Percentiles rank a stretch among this genome's conserved stretches.
phyloP scores from a whole-genome alignment of 257 asterid genomes.

The Euphrasia confusa region DNA sequence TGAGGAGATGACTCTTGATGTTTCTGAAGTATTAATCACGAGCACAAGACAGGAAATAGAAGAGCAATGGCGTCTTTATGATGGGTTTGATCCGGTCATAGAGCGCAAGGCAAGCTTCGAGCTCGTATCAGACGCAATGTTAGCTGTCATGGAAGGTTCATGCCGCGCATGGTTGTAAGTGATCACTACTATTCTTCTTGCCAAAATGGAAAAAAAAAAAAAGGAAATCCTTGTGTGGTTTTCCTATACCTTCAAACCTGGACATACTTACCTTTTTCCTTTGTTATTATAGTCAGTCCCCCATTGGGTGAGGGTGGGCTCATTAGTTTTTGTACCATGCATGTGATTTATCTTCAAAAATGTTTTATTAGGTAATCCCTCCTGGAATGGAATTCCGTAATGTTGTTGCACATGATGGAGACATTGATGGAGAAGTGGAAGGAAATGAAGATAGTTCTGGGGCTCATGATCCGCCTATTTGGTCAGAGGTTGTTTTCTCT shows the following conservation, averaged over 20 bases:
- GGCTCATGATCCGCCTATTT: conserved; percentile 59
- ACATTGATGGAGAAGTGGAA: conserved; percentile 44
- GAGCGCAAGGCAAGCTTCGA: conserved; percentile 67
- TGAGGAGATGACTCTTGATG: conserved; percentile 70
- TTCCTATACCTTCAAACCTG: neutral
- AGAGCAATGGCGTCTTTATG: conserved; percentile 80
- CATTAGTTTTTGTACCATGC: conserved; percentile 14
- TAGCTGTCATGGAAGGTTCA: conserved; percentile 65
- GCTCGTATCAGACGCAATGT: conserved; percentile 64
- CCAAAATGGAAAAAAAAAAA: neutral
- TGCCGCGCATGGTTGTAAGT: conserved; percentile 85
- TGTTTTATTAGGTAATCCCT: conserved; percentile 60
- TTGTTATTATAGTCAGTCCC: neutral
- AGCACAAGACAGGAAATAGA: conserved; percentile 81
- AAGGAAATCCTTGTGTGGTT: neutral
- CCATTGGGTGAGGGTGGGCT: conserved; percentile 3
- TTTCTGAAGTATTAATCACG: conserved; percentile 65
- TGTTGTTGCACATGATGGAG: conserved; percentile 54
- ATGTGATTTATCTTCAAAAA: conserved; percentile 2
- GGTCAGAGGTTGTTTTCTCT: conserved; percentile 61
- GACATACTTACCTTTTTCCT: conserved; percentile 2
- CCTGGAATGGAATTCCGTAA: conserved; percentile 89
- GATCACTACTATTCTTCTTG: conserved; percentile 1
- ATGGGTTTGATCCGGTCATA: conserved; percentile 70
- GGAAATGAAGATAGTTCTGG: conserved; percentile 41